Conservation (phyloP, 116 monocot species). For the Zostera marina region DNA sequence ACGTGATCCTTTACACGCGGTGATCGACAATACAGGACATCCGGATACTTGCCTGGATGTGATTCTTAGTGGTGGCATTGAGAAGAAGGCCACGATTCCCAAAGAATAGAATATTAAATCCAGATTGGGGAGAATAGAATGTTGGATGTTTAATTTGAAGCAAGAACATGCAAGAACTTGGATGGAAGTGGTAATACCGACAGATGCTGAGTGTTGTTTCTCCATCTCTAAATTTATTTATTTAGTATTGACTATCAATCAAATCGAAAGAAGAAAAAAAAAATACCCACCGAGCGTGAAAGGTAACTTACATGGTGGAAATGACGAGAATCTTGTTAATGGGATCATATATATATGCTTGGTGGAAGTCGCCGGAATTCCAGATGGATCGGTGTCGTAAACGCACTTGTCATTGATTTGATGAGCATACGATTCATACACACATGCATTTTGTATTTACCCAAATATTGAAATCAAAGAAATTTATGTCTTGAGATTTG, state of each 20-base stretch:
- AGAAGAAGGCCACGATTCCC: constrained; percentile 63
- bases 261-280: not conserved
- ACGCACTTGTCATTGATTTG: too few species aligned
- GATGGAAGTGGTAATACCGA: constrained; percentile 46
- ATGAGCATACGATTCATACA: too few species aligned
- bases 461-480: too few species aligned
- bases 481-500: too few species aligned
- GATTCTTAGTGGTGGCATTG: constrained; percentile 41
- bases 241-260: too few species aligned
- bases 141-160: not conserved
- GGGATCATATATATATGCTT: constrained; percentile 52
- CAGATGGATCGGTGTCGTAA: too few species aligned
- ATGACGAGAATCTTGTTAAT: constrained; percentile 59
- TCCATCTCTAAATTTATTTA: constrained; percentile 33
- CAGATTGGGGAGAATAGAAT: too few species aligned
- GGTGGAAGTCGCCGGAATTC: constrained; percentile 35
- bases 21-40: too few species aligned
- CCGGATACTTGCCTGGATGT: too few species aligned
- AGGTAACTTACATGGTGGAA: constrained; percentile 33
- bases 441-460: too few species aligned
- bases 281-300: not conserved
- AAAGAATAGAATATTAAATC: constrained; percentile 3
- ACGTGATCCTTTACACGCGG: too few species aligned
- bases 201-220: constrained; percentile 51
- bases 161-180: constrained; percentile 71